Conservation (phyloP, 805 yeast genomes). For the Lipomyces starkeyi region DNA sequence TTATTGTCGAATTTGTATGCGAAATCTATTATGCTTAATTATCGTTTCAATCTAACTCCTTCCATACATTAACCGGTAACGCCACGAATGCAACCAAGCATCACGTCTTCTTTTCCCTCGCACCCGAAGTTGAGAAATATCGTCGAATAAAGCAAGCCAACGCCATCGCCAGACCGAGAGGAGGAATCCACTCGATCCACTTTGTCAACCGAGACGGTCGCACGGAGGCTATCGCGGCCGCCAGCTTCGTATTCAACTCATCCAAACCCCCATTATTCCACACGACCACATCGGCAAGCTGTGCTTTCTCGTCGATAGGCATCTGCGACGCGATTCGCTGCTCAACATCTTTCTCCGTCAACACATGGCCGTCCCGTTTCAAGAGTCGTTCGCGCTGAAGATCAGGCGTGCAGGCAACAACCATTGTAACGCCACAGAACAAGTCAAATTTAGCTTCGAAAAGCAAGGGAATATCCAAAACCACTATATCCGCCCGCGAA, state of each 20-base stretch:
- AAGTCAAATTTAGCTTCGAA: slow-evolving; percentile 78
- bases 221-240: slow-evolving; percentile 6
- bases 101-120: slow-evolving; percentile 11
- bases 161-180: slow-evolving; percentile 44
- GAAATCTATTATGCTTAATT: slow-evolving; percentile 1
- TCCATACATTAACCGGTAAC: background rate
- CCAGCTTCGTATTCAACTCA: slow-evolving; percentile 36
- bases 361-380: slow-evolving; percentile 64
- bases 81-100: background rate
- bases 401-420: slow-evolving; percentile 65
- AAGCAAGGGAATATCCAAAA: slow-evolving; percentile 87
- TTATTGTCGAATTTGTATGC: background rate
- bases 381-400: slow-evolving; percentile 68
- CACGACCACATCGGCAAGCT: slow-evolving; percentile 68
- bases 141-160: slow-evolving; percentile 13
- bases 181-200: slow-evolving; percentile 47
- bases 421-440: slow-evolving; percentile 72
- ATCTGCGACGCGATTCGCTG: slow-evolving; percentile 80
- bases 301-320: slow-evolving; percentile 62
- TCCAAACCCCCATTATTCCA: slow-evolving; percentile 61
- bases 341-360: slow-evolving; percentile 68
- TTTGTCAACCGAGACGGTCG: slow-evolving; percentile 34
- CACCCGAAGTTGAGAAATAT: slow-evolving; percentile 3
- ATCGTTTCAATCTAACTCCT: background rate
- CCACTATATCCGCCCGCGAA: slow-evolving; percentile 61